phyloP scores from a whole-genome alignment of 495 filamentous ascomycete species.

The Aspergillus cavernicola region DNA sequence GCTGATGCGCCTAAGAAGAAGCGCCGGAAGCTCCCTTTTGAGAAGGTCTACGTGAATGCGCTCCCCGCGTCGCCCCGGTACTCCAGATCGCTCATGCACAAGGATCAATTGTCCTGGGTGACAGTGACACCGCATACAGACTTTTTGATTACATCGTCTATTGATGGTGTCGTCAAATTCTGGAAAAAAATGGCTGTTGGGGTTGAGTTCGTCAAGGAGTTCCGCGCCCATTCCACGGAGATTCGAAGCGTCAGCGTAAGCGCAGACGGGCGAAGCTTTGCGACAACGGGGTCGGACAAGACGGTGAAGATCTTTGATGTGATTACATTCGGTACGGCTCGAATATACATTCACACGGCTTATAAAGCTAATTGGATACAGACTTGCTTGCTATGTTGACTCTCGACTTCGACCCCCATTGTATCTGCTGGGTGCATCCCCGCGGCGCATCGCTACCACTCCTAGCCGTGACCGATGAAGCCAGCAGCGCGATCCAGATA shows the following conservation, averaged over 20 bases:
- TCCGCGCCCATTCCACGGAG: constrained; percentile 82
- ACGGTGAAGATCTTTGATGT: constrained; percentile 97
- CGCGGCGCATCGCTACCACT: constrained; percentile 83
- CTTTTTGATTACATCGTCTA: constrained; percentile 88
- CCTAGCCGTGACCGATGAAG: constrained; percentile 83
- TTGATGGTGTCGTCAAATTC: constrained; percentile 95
- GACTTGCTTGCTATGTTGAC: constrained; percentile 80
- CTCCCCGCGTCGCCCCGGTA: constrained; percentile 80
- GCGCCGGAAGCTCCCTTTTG: constrained; percentile 82
- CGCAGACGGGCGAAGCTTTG: constrained; percentile 89
- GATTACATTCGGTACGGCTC: constrained; percentile 68
- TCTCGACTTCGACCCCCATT: constrained; percentile 68
- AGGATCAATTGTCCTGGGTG: constrained; percentile 83
- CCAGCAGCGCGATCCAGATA: constrained; percentile 65
- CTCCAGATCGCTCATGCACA: constrained; percentile 97
- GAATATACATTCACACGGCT: too few species aligned
- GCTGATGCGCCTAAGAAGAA: constrained; percentile 81
- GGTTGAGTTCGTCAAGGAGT: constrained; percentile 98
- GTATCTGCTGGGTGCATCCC: constrained; percentile 89
- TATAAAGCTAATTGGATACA: constrained; percentile 18
- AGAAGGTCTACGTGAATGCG: constrained; percentile 89
- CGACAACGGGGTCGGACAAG: constrained; percentile 80
- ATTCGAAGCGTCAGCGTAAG: constrained; percentile 79
- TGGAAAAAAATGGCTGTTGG: constrained; percentile 95
- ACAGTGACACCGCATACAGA: constrained; percentile 87